Base-by-base conservation (phyloP, 1,139 yeast genomes). In the Groenewaldozyma auringiensis region DNA sequence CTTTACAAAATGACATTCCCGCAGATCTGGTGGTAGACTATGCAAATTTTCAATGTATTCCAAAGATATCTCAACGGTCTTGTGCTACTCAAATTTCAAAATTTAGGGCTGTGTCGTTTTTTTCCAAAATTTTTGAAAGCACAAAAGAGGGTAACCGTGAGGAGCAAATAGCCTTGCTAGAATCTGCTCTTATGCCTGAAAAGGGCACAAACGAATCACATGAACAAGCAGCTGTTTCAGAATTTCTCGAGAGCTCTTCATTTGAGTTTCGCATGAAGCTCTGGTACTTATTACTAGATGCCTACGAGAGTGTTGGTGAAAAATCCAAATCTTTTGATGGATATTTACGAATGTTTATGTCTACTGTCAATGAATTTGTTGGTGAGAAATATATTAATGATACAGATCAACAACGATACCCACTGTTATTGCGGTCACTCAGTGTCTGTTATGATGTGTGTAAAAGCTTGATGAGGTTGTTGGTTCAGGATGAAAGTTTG, bases 271-370 rank as follows among this genome's bases (percentile, higher is more conserved):
- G 76, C 47, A 66, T 87, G 34, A 79, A 79, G 47, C 66, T 92
- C 2, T 89, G 97, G 96, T 76, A 78, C 40, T 71, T 85, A 21
- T 67, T 92, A 16, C 71, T 86, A 37, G 78, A 76, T 51, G 76
- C 76, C 46, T 87, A 85, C 55, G 64, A 70, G 6, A 68, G 65
- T 11, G 62, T 66, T 3, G 63, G 70, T 0, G 68, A 76, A 40
- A 48, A 68, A 13, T 55, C 54, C 0, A 69, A 71, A 35, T 70
- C 78, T 35, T 71, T 76, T 46, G 58, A 61, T n/a, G 87, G 87
- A 0, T 76, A 82, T 55, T 75, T 76, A 44, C 62, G 69, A 35
- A 76, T 78, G 8, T 50, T 82, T 13, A 59, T 60, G 2, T 59
- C 76, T 11, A 61, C 81, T 34, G 56, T 70, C 0, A 60, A 61